Evolutionary conservation across 2,329 filamentous ascomycete genomes (phyloP).

Genomic region (Cercospora zeina): DNA sequence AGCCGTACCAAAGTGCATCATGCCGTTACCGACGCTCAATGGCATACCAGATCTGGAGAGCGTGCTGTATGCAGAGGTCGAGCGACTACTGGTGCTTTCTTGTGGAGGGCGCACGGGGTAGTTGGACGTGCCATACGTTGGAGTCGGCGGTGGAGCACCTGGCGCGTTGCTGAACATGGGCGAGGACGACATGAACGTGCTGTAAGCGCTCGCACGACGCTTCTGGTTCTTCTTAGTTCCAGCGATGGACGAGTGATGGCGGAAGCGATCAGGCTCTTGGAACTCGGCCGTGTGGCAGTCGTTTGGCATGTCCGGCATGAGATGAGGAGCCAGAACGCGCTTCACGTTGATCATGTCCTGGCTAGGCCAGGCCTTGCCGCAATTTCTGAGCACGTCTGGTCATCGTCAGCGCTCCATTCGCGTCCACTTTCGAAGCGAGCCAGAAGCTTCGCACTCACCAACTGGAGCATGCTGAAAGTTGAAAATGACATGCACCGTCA

Average conservation of each 20-base stretch:
- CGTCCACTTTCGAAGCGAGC: too few relatives aligned
- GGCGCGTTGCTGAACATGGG: constrained; percentile 16
- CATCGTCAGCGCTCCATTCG: neutral
- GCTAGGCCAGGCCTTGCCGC: constrained; percentile 79
- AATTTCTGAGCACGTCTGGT: constrained; percentile 69
- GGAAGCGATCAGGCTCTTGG: constrained; percentile 6
- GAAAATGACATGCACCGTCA: constrained; percentile 74
- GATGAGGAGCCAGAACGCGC: constrained; percentile 4
- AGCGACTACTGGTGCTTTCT: constrained; percentile 24
- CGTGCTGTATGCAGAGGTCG: constrained; percentile 30
- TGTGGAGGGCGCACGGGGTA: neutral
- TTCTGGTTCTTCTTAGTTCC: neutral
- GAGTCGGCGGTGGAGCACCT: constrained; percentile 28
- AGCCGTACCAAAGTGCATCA: neutral
- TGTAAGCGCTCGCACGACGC: constrained; percentile 4
- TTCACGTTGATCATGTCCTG: constrained; percentile 38
- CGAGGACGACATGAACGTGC: constrained; percentile 12
- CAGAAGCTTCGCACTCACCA: constrained; percentile 52
- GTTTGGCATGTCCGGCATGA: neutral
- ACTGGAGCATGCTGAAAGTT: constrained; percentile 83
- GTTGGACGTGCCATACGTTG: constrained; percentile 13
- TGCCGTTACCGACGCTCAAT: constrained; percentile 14
- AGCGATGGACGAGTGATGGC: neutral
- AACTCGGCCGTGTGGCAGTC: neutral
- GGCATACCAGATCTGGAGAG: constrained; percentile 23